Evolutionary conservation across 805 yeast species (phyloP).

Genomic region (Schwanniomyces pseudopolymorphus): DNA sequence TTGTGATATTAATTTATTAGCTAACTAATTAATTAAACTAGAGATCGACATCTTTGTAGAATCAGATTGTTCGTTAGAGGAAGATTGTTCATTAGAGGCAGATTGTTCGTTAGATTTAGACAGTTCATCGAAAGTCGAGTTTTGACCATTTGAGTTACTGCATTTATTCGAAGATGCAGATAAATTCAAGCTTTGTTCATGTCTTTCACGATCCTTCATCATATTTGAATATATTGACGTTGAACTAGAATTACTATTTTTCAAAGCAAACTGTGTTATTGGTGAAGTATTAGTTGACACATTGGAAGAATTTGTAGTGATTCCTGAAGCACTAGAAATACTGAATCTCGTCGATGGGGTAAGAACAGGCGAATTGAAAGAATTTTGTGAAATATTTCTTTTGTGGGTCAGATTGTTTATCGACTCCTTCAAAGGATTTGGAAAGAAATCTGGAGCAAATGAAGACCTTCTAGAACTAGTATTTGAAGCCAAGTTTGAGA

Average conservation of each 20-base stretch:
- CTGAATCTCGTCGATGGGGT: slow-evolving; percentile 24
- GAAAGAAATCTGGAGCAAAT: slow-evolving; percentile 44
- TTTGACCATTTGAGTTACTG: slow-evolving; percentile 1
- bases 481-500: slow-evolving; percentile 21
- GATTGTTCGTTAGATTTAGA: background rate
- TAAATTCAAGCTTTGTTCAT: background rate
- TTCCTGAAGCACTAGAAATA: slow-evolving; percentile 15
- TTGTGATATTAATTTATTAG: background rate
- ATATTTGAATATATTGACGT: slow-evolving; percentile 4
- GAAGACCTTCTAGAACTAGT: slow-evolving; percentile 40
- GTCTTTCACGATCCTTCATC: slow-evolving; percentile 1
- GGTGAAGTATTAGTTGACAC: slow-evolving; percentile 10
- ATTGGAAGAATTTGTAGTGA: slow-evolving; percentile 7
- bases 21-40: slow-evolving; percentile 28
- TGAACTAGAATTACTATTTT: slow-evolving; percentile 6
- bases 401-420: slow-evolving; percentile 16
- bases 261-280: slow-evolving; percentile 1
- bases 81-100: slow-evolving; percentile 2
- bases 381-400: slow-evolving; percentile 28
- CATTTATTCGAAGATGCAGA: background rate
- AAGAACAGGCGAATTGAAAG: slow-evolving; percentile 28
- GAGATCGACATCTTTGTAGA: slow-evolving; percentile 32
- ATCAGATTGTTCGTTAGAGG: slow-evolving; percentile 6
- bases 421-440: slow-evolving; percentile 34
- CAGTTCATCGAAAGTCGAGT: background rate